Evolutionary conservation across 2,329 filamentous ascomycete species (phyloP).

Genomic region (Cucurbitaria berberidis): DNA sequence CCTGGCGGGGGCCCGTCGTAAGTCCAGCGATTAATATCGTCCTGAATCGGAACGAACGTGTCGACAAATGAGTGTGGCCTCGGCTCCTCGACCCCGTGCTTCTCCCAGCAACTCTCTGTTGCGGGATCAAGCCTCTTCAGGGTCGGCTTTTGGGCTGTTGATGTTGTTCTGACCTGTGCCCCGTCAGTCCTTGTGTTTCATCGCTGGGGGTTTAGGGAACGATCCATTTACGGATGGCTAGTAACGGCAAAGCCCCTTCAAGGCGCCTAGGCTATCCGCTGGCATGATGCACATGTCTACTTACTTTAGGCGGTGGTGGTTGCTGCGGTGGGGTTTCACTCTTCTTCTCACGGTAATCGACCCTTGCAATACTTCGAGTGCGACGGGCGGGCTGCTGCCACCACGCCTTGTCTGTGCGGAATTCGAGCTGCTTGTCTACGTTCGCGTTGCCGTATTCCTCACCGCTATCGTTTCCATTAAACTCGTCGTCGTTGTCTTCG

Average conservation of each 20-base stretch:
- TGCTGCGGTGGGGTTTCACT: not conserved
- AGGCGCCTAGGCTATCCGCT: no score
- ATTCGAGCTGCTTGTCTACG: not conserved
- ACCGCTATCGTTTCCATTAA: not conserved
- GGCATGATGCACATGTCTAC: not conserved
- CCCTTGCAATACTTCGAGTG: conserved; percentile 5
- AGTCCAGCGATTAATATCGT: conserved; percentile 21
- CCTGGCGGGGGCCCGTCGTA: conserved; percentile 9
- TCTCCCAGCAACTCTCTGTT: conserved; percentile 5
- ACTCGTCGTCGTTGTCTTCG: conserved; percentile 2
- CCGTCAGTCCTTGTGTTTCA: not conserved
- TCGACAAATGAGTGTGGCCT: conserved; percentile 8
- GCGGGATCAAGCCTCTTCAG: not conserved
- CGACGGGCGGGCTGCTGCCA: conserved; percentile 6
- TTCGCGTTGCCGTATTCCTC: not conserved
- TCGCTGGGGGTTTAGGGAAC: no score
- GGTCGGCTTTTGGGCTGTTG: not conserved
- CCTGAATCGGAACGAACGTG: conserved; percentile 17
- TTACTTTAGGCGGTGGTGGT: not conserved
- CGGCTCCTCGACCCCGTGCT: conserved; percentile 5
- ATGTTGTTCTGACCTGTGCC: not conserved
- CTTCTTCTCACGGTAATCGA: conserved; percentile 12
- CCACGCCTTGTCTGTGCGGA: conserved; percentile 5
- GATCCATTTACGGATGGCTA: no score
- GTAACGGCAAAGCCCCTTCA: no score